A percentile compares a stretch with the other conserved stretches of the same genome.
phyloP scores from a whole-genome alignment of 2,329 filamentous ascomycete genomes.

The Botrytis galanthina region DNA sequence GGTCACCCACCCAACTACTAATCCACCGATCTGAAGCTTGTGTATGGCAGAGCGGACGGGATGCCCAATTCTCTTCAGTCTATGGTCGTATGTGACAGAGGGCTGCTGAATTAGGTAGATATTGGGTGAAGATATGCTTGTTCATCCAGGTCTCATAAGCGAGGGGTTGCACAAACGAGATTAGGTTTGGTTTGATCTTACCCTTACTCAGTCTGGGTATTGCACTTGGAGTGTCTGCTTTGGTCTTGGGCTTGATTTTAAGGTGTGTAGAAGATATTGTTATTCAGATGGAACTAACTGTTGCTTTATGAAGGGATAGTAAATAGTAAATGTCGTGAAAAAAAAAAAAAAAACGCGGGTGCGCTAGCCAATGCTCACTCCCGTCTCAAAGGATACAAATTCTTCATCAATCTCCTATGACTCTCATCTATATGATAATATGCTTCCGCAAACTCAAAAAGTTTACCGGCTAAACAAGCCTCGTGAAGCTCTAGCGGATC shows the following conservation, averaged over 20 bases:
- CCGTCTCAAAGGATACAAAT: neutral
- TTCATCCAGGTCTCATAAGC: neutral
- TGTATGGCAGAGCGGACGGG: slow-evolving; percentile 18
- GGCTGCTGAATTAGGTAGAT: accelerated
- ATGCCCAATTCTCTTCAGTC: slow-evolving; percentile 15
- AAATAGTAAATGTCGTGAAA: neutral
- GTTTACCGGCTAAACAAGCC: neutral
- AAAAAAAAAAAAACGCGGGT: neutral
- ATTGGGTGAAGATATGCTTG: neutral
- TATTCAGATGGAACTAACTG: neutral
- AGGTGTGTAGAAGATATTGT: neutral
- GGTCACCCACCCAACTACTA: neutral
- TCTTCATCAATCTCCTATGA: neutral
- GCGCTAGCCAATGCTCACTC: neutral
- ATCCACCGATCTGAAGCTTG: slow-evolving; percentile 14
- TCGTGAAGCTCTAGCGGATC: neutral
- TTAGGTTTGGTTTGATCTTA: neutral
- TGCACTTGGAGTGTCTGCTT: neutral
- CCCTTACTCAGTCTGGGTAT: neutral
- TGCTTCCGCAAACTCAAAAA: neutral
- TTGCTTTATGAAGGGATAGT: neutral
- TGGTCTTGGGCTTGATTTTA: neutral
- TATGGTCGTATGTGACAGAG: neutral
- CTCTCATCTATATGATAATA: neutral
- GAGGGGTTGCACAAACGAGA: neutral